These are phyloP conservation scores for Gynostemma pentaphyllum DNA, from an alignment of 306 rosid species.

Conservation along the genomic window DNA sequence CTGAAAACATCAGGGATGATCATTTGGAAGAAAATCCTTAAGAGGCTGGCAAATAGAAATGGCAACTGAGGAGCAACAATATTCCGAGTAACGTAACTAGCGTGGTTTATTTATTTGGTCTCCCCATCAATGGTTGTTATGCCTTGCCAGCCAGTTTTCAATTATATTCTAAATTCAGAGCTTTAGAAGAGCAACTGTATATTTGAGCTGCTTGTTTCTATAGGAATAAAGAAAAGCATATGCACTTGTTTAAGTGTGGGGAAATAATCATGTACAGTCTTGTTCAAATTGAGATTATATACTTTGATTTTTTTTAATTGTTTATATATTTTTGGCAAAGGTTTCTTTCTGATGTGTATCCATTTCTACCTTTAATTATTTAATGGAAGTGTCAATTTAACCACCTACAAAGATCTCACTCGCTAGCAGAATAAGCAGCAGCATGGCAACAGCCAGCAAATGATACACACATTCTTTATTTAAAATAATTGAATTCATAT, in stretches of 20 bases:
- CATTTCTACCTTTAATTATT: not conserved
- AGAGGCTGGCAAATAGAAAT: constrained; percentile 9
- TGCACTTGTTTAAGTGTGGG: not conserved
- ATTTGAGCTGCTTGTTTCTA: not conserved
- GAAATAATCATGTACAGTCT: not conserved
- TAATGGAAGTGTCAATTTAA: not conserved
- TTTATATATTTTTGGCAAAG: not conserved
- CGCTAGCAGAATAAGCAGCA: not conserved
- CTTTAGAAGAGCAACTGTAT: not conserved
- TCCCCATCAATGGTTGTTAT: not conserved
- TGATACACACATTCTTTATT: no score
- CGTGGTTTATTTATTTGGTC: not conserved
- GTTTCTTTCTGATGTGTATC: not conserved
- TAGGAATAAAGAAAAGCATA: not conserved
- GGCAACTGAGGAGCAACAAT: no score
- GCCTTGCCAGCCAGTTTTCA: not conserved
- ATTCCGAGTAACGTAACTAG: not conserved
- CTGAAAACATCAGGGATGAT: constrained; percentile 15
- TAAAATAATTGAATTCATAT: not conserved
- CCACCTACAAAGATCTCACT: not conserved
- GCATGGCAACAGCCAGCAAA: not conserved
- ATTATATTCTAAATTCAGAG: not conserved
- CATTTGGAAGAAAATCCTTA: constrained; percentile 18
- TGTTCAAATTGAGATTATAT: not conserved
- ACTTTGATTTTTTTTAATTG: not conserved